These are phyloP conservation scores for Phaffomyces antillensis DNA, from an alignment of 805 yeast genomes.

Conservation along the genomic window DNA sequence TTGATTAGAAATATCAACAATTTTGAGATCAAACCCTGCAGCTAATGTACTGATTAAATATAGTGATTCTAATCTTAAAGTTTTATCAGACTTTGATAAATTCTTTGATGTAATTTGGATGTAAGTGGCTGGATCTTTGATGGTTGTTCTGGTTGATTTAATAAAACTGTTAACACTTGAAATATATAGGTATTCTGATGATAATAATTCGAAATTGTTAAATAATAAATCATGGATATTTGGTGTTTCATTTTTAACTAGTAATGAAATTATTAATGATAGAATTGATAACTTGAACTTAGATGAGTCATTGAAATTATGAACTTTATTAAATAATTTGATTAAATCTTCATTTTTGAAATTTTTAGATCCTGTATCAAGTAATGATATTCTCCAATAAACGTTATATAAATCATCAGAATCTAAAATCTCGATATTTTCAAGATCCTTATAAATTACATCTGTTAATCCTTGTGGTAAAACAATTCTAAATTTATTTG, in stretches of 20 bases:
- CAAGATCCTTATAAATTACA: constrained; percentile 7
- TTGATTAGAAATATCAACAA: constrained; percentile 38
- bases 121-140: constrained; percentile 8
- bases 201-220: constrained; percentile 14
- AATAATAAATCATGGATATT: constrained; percentile 4
- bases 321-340: constrained; percentile 1
- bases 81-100: constrained; percentile 42
- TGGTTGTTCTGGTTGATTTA: neutral
- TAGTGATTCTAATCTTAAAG: constrained; percentile 44
- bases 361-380: constrained; percentile 29
- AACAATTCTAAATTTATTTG: constrained; percentile 8
- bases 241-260: constrained; percentile 4
- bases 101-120: constrained; percentile 28
- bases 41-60: constrained; percentile 33
- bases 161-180: constrained; percentile 15
- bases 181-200: constrained; percentile 14
- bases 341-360: constrained; percentile 15
- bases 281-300: constrained; percentile 12
- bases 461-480: constrained; percentile 15
- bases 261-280: constrained; percentile 12
- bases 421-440: constrained; percentile 1
- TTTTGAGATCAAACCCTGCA: constrained; percentile 21
- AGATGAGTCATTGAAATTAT: neutral
- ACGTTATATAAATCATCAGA: constrained; percentile 28
- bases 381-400: constrained; percentile 45